These are phyloP conservation scores for Termitomyces sp. DNA, from an alignment of 768 basidiomycete genomes.

Conservation along the genomic window DNA sequence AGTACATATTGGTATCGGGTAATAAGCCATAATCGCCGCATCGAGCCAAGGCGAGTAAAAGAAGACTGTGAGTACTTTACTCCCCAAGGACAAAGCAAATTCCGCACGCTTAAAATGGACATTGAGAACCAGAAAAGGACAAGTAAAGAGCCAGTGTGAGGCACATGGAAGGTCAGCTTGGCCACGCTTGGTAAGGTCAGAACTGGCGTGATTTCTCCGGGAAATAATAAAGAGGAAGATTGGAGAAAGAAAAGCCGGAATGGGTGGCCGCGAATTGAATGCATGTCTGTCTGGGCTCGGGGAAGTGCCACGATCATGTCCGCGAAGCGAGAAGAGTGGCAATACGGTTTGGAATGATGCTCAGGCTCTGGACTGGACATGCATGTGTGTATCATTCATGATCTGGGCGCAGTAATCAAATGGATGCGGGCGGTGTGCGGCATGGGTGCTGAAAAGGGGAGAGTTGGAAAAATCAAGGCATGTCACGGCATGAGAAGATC, in stretches of 20 bases:
- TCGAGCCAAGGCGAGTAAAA: neutral
- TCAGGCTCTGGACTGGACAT: constrained; percentile 8
- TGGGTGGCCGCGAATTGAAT: constrained; percentile 10
- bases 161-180: neutral
- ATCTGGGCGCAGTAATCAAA: constrained; percentile 9
- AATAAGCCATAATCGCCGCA: neutral
- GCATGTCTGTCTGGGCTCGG: constrained; percentile 5
- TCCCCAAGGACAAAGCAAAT: constrained; percentile 2
- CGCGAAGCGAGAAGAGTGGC: constrained; percentile 16
- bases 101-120: constrained; percentile 8
- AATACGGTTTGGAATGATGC: constrained; percentile 13
- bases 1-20: neutral
- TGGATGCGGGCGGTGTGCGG: constrained; percentile 15
- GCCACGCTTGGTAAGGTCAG: constrained; percentile 7
- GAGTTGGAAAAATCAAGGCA: constrained; percentile 22
- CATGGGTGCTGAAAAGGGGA: constrained; percentile 14
- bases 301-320: constrained; percentile 32
- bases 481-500: constrained; percentile 31
- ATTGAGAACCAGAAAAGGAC: neutral
- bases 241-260: constrained; percentile 12
- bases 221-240: neutral
- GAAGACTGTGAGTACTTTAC: constrained; percentile 4
- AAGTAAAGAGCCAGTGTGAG: neutral
- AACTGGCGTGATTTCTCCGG: constrained; percentile 13
- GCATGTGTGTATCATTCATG: constrained; percentile 13